Evolutionary conservation across 345 rosid species (phyloP).

Genomic region (Pistacia vera): DNA sequence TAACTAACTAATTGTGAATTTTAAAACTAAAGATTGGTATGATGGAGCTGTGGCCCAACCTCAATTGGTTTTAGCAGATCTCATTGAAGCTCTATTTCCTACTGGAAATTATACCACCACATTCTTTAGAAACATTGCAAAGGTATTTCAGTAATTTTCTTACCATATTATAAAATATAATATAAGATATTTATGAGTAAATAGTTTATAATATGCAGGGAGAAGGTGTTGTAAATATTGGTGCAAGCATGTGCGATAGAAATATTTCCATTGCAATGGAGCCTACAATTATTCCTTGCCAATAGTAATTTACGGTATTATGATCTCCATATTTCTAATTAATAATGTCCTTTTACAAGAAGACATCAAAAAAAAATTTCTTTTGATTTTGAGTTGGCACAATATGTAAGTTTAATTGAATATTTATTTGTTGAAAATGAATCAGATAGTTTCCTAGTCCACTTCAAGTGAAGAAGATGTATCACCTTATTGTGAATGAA

Average conservation of each 20-base stretch:
- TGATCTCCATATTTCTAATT: not conserved
- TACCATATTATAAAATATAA: too few relatives aligned
- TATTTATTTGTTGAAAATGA: too few relatives aligned
- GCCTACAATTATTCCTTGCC: conserved; percentile 50
- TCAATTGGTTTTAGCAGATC: conserved; percentile 75
- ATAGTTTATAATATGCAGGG: conserved; percentile 34
- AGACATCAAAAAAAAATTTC: not conserved
- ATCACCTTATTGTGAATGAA: too few relatives aligned
- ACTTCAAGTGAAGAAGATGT: too few relatives aligned
- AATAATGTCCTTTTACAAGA: not conserved
- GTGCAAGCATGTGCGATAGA: conserved; percentile 52
- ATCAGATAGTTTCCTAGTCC: too few relatives aligned
- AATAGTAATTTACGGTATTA: not conserved
- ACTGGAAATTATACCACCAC: conserved; percentile 70
- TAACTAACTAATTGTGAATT: not conserved
- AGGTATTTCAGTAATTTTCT: conserved; percentile 36
- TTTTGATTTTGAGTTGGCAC: too few relatives aligned
- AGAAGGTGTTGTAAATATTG: conserved; percentile 53
- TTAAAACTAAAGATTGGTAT: conserved; percentile 61
- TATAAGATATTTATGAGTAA: not conserved
- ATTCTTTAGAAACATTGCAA: conserved; percentile 77
- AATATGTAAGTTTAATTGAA: too few relatives aligned
- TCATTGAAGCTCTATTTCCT: conserved; percentile 73
- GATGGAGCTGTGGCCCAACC: conserved; percentile 95
- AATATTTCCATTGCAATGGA: conserved; percentile 49